Base-by-base conservation (phyloP, 495 filamentous ascomycete species). In the Darksidea phi region DNA sequence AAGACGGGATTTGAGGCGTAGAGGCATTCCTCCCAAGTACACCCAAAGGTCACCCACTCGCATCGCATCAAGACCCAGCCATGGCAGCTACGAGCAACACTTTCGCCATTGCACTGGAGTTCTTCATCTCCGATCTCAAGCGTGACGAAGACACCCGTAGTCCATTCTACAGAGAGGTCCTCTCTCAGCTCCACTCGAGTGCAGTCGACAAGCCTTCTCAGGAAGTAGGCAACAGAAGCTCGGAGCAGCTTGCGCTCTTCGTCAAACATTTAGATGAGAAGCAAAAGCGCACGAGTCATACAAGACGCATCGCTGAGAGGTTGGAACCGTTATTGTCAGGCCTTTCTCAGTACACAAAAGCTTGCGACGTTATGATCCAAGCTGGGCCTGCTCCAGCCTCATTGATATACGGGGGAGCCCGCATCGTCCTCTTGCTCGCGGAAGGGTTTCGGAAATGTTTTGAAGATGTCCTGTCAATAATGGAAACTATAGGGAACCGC, bases 371-470 rank as follows among this genome's bases (percentile, higher is more conserved):
- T 42, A 55, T 62, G 49, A 41, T 62, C 25, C 59, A 62, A 26
- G 59, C 59, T 8, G 59, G 47, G 18, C 59, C 59, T 3, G n/a
- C 42, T 3, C 50, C 59, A 36, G 51, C 41, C 5, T 20, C 45
- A 17, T 48, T 62, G 38, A 28, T 62, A 18, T 62, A 62, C 26
- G 59, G 59, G 34, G 59, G 59, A 1, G 59, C 49, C 6, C 12
- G 59, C 3, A 46, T 62, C 5, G 59, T 62, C 6, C 51, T 62
- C 1, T 25, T 48, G 15, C 43, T 56, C 3, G 50, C 38, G 2
- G 38, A 62, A 32, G 49, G 42, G n/a, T 62, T 62, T 21, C n/a
- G 38, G 37, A 62, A 55, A 4, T 62, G 59, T 42, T 62, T 62
- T 21, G 59, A 62, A 11, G 45, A 25, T 28, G 51, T 62, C 13